Evolutionary conservation across 805 yeast species (phyloP), one percentile per base, ranked within the genome.

Genomic region (Candida saitoana): DNA sequence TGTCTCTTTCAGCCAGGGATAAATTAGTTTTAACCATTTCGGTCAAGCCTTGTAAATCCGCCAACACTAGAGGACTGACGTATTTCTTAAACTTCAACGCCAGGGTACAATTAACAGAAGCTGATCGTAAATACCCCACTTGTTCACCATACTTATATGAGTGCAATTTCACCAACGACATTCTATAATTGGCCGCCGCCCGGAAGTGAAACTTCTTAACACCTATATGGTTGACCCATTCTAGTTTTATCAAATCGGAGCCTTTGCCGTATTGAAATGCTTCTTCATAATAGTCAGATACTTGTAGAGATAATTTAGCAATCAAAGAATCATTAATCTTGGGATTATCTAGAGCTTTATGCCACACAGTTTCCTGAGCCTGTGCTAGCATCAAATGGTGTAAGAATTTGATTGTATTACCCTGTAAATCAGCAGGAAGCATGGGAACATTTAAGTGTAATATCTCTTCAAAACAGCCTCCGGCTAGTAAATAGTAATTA

Each of bases 331-430:
- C 80, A 50, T 80, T 84, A 51, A 77, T 54, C 9, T 68, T 64
- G 14, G 62, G 58, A 30, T 63, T 58, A 0, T 69, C 60, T 3
- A 65, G 40, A 0, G 96, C 88, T 51, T 82, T 81, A 37, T 76
- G 79, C 96, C 96, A 89, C 39, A 84, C 79, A 9, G 79, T 73
- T 55, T 90, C 96, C 60, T 89, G 96, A 0, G 96, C 93, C 53
- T 87, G 96, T 0, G 95, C 93, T 31, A 85, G 55, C 77, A 77
- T 76, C 27, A 88, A 54, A 9, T 57, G 49, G 29, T 71, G 61
- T 40, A 89, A 62, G 14, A 80, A 67, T 9, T 65, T 61, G 7
- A 84, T 52, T 0, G 87, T 77, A 9, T 71, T 70, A 1, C 43
- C 34, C 31, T 77, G 78, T 12, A 86, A 60, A 40, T 79, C 87